These are phyloP conservation scores for Allium cepa DNA, from an alignment of 106 monocot genomes.

Conservation along the genomic window DNA sequence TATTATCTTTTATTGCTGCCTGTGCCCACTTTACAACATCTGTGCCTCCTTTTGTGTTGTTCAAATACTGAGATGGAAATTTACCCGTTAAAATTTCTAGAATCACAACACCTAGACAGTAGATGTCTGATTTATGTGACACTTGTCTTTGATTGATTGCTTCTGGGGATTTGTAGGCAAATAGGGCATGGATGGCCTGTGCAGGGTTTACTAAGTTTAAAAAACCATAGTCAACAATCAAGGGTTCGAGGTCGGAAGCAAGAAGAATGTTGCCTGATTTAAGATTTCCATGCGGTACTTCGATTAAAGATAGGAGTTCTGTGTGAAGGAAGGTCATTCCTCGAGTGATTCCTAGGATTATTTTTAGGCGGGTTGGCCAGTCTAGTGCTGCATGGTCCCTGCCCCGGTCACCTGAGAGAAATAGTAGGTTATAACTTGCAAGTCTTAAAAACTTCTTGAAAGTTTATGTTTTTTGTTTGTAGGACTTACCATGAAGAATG, in stretches of 20 bases:
- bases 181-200: constrained; percentile 15
- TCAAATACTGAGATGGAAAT: constrained; percentile 48
- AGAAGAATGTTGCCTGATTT: constrained; percentile 56
- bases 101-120: constrained; percentile 57
- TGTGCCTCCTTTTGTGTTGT: constrained; percentile 30
- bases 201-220: constrained; percentile 29
- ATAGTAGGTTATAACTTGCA: neutral
- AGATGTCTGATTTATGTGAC: constrained; percentile 60
- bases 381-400: constrained; percentile 45
- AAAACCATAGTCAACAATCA: constrained; percentile 49
- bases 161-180: constrained; percentile 56
- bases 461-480: neutral
- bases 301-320: constrained; percentile 22
- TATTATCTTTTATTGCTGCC: constrained; percentile 22
- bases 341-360: constrained; percentile 43
- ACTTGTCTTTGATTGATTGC: constrained; percentile 20
- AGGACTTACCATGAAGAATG: constrained; percentile 58
- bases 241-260: constrained; percentile 27
- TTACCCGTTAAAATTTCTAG: constrained; percentile 64
- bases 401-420: constrained; percentile 44
- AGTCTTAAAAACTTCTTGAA: neutral
- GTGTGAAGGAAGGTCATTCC: constrained; percentile 63
- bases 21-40: constrained; percentile 42
- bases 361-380: constrained; percentile 63
- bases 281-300: constrained; percentile 58